phyloP scores from a whole-genome alignment of 2,329 filamentous ascomycete species.

The Thielaviopsis cerberus region DNA sequence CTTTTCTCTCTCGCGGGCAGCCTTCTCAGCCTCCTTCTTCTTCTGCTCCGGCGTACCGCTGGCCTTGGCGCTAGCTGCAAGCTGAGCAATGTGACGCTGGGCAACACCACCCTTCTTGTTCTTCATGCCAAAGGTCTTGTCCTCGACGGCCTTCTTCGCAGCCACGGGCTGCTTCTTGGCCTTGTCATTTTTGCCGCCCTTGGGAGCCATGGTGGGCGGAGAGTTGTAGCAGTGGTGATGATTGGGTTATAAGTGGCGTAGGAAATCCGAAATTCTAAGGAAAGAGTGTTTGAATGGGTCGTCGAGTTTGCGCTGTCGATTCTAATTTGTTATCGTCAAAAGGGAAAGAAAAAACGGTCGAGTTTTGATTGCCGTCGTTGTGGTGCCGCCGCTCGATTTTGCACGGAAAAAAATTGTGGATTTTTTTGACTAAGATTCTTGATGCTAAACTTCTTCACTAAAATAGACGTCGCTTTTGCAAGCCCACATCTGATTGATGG shows the following conservation, averaged over 20 bases:
- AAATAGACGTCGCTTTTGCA: conserved; percentile 3
- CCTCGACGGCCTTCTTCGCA: conserved; percentile 59
- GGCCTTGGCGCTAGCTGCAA: conserved; percentile 53
- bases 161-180: conserved; percentile 29
- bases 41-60: conserved; percentile 78
- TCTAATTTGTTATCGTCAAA: background rate
- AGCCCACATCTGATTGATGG: conserved; percentile 9
- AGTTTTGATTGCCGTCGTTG: background rate
- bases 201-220: conserved; percentile 49
- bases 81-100: conserved; percentile 75
- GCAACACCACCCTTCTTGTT: conserved; percentile 93
- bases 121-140: conserved; percentile 99
- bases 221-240: background rate
- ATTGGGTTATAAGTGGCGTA: background rate
- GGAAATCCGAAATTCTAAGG: background rate
- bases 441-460: background rate
- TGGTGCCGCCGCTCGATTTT: background rate
- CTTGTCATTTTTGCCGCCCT: conserved; percentile 25
- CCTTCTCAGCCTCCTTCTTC: conserved; percentile 51
- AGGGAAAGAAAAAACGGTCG: background rate
- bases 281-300: background rate
- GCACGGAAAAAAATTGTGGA: background rate
- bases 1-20: conserved; percentile 66
- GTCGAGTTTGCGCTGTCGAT: background rate
- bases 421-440: conserved; percentile 3